phyloP scores from a whole-genome alignment of 345 rosid genomes.

The Excoecaria cochinchinensis region DNA sequence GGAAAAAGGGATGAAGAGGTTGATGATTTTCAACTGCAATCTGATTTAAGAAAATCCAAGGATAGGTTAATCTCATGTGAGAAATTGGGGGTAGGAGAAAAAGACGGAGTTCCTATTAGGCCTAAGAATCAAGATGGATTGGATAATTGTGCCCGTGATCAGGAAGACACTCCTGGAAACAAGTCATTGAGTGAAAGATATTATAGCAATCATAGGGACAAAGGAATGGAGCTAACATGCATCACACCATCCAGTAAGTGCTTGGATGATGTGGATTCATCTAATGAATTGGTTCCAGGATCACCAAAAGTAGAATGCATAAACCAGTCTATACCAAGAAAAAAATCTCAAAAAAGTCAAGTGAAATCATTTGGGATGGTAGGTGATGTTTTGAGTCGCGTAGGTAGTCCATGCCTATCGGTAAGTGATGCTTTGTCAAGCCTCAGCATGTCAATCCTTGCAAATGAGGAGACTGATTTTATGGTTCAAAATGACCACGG shows the following conservation, averaged over 20 bases:
- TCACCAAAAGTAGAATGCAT: conserved; percentile 34
- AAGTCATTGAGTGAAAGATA: conserved; percentile 31
- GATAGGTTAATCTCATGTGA: conserved; percentile 28
- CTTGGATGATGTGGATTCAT: conserved; percentile 51
- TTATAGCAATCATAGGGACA: conserved; percentile 27
- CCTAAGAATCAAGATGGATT: conserved; percentile 10
- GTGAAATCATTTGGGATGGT: conserved; percentile 33
- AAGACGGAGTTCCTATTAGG: conserved; percentile 18
- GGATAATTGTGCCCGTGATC: conserved; percentile 37
- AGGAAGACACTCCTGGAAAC: conserved; percentile 23
- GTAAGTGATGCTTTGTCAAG: conserved; percentile 49
- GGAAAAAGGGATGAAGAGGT: conserved; percentile 33
- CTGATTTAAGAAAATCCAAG: conserved; percentile 19
- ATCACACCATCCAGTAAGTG: conserved; percentile 26
- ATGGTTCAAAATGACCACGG: conserved; percentile 44
- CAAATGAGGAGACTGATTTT: conserved; percentile 50
- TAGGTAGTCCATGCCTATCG: conserved; percentile 55
- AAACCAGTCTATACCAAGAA: conserved; percentile 25
- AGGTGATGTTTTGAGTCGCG: conserved; percentile 55
- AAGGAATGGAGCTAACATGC: conserved; percentile 38
- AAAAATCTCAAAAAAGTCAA: conserved; percentile 30
- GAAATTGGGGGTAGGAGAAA: conserved; percentile 21
- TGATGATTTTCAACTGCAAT: conserved; percentile 26
- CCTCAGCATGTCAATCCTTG: conserved; percentile 39
- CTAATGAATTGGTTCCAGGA: conserved; percentile 35